A percentile compares a stretch with the other conserved stretches of the same genome.
Conservation (phyloP, 331 rosid species). For the Phaseolus coccineus region DNA sequence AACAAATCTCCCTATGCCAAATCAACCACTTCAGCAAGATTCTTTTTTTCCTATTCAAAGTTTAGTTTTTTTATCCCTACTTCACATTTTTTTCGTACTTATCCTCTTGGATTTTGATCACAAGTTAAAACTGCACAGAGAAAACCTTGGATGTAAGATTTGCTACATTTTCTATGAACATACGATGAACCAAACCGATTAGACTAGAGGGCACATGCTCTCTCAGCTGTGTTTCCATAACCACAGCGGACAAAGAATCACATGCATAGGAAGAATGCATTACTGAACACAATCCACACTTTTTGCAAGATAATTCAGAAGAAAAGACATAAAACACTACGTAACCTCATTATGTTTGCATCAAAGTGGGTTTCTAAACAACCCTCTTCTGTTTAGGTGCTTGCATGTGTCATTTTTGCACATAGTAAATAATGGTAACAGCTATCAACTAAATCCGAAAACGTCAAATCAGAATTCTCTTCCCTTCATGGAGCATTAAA, state of each 20-base stretch:
- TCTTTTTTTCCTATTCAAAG: background rate
- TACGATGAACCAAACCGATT: slow-evolving; percentile 9
- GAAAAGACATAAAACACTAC: background rate
- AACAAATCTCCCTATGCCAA: background rate
- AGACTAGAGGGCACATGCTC: background rate
- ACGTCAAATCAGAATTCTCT: slow-evolving; percentile 2
- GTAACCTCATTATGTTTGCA: background rate
- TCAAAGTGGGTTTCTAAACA: background rate
- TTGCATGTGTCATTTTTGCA: background rate
- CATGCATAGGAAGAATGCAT: background rate
- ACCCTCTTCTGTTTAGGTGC: background rate
- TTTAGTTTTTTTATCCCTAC: background rate
- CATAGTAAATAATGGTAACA: background rate
- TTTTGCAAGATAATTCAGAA: background rate
- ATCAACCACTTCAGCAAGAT: background rate
- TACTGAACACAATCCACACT: background rate
- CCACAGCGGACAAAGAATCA: slow-evolving; percentile 26
- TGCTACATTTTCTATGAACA: background rate
- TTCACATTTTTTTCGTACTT: background rate
- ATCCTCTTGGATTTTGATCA: background rate
- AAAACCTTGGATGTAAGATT: background rate
- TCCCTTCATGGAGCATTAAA: background rate
- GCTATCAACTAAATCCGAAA: background rate
- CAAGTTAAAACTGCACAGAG: background rate
- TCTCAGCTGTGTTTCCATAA: background rate